Evolutionary conservation across 129 eudicot genomes (phyloP).

Genomic region (Centrapalus pauciflorus): DNA sequence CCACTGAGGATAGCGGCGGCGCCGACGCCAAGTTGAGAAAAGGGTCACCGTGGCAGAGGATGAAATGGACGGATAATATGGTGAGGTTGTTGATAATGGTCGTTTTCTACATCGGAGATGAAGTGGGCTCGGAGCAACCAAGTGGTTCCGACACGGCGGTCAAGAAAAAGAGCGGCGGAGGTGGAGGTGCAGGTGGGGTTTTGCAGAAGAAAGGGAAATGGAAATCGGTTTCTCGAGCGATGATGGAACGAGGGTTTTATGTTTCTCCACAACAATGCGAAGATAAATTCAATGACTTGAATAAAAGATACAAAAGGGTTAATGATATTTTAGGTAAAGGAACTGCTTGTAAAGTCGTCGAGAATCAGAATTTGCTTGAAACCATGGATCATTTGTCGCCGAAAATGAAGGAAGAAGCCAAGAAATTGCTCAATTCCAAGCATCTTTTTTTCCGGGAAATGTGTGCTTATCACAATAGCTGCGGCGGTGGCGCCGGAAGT

Average conservation of each 20-base stretch:
- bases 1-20: slow-evolving; percentile 46
- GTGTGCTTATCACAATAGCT: slow-evolving; percentile 91
- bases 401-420: slow-evolving; percentile 79
- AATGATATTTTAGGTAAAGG: slow-evolving; percentile 85
- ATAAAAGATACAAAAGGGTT: slow-evolving; percentile 92
- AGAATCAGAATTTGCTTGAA: slow-evolving; percentile 75
- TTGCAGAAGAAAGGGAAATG: slow-evolving; percentile 96
- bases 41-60: slow-evolving; percentile 87
- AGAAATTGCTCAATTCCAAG: slow-evolving; percentile 78
- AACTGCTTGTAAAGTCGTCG: slow-evolving; percentile 82
- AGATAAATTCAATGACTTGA: slow-evolving; percentile 87
- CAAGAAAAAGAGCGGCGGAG: slow-evolving; percentile 37
- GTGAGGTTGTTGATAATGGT: slow-evolving; percentile 72
- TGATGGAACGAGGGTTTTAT: slow-evolving; percentile 89
- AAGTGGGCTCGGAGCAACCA: slow-evolving; percentile 45
- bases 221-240: slow-evolving; percentile 91
- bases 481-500: slow-evolving; percentile 33
- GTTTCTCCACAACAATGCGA: slow-evolving; percentile 98
- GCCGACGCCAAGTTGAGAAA: slow-evolving; percentile 45
- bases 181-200: slow-evolving; percentile 42
- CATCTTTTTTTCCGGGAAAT: slow-evolving; percentile 91
- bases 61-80: slow-evolving; percentile 96
- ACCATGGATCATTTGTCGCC: slow-evolving; percentile 62
- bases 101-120: slow-evolving; percentile 79
- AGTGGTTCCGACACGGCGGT: slow-evolving; percentile 36